These are phyloP conservation scores for Wallacemonas rigidus DNA, from an alignment of 208 protist genomes.

Conservation along the genomic window DNA sequence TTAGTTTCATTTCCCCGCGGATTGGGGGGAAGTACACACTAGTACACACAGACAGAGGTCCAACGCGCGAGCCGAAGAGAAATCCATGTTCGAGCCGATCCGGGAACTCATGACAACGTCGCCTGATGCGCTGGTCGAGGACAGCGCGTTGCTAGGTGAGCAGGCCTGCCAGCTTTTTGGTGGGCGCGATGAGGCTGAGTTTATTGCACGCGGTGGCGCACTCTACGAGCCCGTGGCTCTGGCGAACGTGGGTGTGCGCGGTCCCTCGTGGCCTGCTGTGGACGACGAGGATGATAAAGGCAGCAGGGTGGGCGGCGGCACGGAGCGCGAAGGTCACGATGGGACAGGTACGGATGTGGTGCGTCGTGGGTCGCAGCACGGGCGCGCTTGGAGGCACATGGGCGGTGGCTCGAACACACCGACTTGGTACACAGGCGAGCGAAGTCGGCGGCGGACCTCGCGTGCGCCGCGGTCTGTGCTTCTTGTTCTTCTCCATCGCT, in stretches of 20 bases:
- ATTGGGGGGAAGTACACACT: too few species aligned
- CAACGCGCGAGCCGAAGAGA: neutral
- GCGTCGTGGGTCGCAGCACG: too few species aligned
- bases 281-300: slow-evolving; percentile 3
- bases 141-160: slow-evolving; percentile 61
- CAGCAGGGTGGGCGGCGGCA: neutral
- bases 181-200: slow-evolving; percentile 35
- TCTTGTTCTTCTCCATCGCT: neutral
- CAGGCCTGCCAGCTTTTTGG: slow-evolving; percentile 61
- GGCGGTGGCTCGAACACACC: too few species aligned
- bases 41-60: neutral
- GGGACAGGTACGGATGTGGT: too few species aligned
- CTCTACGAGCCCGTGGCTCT: slow-evolving; percentile 43
- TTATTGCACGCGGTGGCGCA: slow-evolving; percentile 53
- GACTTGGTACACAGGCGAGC: too few species aligned
- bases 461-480: neutral
- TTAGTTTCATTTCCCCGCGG: too few species aligned
- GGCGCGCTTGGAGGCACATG: too few species aligned
- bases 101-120: slow-evolving; percentile 50
- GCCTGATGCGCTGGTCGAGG: slow-evolving; percentile 26
- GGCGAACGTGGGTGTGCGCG: slow-evolving; percentile 52
- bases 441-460: neutral
- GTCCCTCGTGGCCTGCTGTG: neutral
- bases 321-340: too few species aligned
- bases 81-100: slow-evolving; percentile 71